A percentile compares a stretch with the other conserved stretches of the same genome.
phyloP scores from a whole-genome alignment of 495 filamentous ascomycete species.

The Penicillium soppii region DNA sequence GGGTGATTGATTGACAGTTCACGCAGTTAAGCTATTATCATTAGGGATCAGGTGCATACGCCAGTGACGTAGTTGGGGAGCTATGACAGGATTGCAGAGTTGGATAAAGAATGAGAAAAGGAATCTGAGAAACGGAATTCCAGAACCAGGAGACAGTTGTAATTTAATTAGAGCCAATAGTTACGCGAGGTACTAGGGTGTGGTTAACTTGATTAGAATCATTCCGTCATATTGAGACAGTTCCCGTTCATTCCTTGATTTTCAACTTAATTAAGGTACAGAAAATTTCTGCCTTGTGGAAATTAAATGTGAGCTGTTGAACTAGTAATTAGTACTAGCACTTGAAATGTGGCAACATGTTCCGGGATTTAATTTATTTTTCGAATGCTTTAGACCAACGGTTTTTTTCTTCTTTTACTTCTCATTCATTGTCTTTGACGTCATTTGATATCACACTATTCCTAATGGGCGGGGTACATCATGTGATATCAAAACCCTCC shows the following conservation, averaged over 20 bases:
- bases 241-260: conserved; percentile 8
- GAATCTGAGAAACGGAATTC: neutral
- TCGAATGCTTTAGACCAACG: too few species aligned
- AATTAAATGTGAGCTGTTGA: too few species aligned
- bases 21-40: conserved; percentile 1
- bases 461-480: neutral
- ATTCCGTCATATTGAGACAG: conserved; percentile 7
- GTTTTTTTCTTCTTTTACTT: neutral
- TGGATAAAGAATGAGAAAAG: neutral
- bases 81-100: conserved; percentile 4
- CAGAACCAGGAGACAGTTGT: too few species aligned
- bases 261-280: neutral
- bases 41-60: neutral
- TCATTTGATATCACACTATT: conserved; percentile 8
- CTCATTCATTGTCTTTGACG: neutral
- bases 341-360: too few species aligned
- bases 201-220: neutral
- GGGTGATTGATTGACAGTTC: conserved; percentile 5
- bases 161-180: neutral
- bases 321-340: neutral
- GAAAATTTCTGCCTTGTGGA: neutral
- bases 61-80: conserved; percentile 5
- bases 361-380: too few species aligned
- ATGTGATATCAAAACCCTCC: neutral
- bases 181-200: neutral